Conservation (phyloP, 1,139 yeast genomes). For the Blastobotrys petasosporus region DNA sequence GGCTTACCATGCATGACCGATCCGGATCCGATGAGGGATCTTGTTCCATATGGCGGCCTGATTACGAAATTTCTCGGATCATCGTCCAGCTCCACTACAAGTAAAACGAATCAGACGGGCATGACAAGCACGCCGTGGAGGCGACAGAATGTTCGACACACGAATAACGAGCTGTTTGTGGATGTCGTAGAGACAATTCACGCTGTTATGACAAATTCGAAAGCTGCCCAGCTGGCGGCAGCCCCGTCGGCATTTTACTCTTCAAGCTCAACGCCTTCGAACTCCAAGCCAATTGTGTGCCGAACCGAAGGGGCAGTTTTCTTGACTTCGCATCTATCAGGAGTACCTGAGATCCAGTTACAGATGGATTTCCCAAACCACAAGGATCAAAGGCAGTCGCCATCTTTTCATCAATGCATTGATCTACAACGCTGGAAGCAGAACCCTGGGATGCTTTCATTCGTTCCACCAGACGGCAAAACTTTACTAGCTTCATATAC, state of each 20-base stretch:
- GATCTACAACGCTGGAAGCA: constrained; percentile 29
- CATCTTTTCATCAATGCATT: constrained; percentile 54
- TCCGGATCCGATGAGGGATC: constrained; percentile 59
- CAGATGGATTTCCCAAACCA: constrained; percentile 41
- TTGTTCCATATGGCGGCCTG: constrained; percentile 51
- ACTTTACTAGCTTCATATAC: constrained; percentile 60
- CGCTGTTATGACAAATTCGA: constrained; percentile 36
- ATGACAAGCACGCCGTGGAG: constrained; percentile 56
- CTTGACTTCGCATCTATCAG: constrained; percentile 64
- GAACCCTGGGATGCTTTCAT: constrained; percentile 42
- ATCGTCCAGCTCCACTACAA: constrained; percentile 11
- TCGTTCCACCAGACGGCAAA: constrained; percentile 87
- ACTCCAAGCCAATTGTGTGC: constrained; percentile 45
- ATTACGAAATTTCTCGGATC: constrained; percentile 26
- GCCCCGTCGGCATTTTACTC: constrained; percentile 30
- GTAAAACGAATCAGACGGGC: constrained; percentile 4
- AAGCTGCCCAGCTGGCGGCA: neutral
- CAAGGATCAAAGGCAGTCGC: constrained; percentile 41
- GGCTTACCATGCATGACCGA: constrained; percentile 73
- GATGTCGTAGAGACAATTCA: constrained; percentile 62
- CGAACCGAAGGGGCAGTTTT: constrained; percentile 59
- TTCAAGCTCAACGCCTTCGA: constrained; percentile 17
- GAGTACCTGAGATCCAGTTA: constrained; percentile 66
- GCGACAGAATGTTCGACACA: constrained; percentile 53
- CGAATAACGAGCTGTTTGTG: constrained; percentile 75